A percentile compares a stretch with the other conserved stretches of the same genome.
These are phyloP conservation scores for Naematelia aurantialba DNA, from an alignment of 768 basidiomycete genomes.

Conservation along the genomic window DNA sequence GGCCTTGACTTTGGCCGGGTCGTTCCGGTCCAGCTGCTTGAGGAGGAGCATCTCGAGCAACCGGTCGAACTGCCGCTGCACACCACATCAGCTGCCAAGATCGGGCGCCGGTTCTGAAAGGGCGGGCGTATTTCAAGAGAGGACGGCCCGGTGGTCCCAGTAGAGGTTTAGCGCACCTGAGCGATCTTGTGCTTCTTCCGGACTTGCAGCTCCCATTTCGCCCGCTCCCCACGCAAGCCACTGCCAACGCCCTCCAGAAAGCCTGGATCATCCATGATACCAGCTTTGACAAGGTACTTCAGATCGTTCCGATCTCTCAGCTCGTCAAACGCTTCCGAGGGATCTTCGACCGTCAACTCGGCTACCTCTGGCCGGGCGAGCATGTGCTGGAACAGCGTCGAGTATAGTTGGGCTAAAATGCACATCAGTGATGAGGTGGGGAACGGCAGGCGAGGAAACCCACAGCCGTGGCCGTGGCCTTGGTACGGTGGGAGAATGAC, in stretches of 20 bases:
- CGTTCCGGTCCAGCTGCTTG: conserved; percentile 62
- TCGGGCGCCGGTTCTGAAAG: neutral
- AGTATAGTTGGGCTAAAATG: conserved; percentile 73
- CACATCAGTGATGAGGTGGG: neutral
- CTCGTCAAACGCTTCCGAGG: conserved; percentile 96
- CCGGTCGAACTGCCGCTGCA: conserved; percentile 86
- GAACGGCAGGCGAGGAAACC: conserved; percentile 41
- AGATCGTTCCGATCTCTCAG: conserved; percentile 89
- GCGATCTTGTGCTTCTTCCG: conserved; percentile 83
- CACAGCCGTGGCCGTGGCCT: conserved; percentile 83
- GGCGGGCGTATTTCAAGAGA: neutral
- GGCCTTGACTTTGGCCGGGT: conserved; percentile 59
- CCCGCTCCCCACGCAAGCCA: conserved; percentile 54
- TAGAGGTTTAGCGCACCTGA: conserved; percentile 56
- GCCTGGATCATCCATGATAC: conserved; percentile 66
- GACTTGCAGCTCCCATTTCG: conserved; percentile 71
- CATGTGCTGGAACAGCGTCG: conserved; percentile 74
- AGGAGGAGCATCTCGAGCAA: conserved; percentile 87
- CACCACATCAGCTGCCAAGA: neutral
- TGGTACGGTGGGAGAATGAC: conserved; percentile 88
- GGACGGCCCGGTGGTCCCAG: neutral
- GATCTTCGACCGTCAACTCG: conserved; percentile 97
- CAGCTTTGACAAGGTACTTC: conserved; percentile 70
- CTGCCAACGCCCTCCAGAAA: conserved; percentile 70
- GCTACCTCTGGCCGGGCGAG: conserved; percentile 64